These are phyloP conservation scores for Mycena floridula DNA, from an alignment of 768 basidiomycete species.

Conservation along the genomic window DNA sequence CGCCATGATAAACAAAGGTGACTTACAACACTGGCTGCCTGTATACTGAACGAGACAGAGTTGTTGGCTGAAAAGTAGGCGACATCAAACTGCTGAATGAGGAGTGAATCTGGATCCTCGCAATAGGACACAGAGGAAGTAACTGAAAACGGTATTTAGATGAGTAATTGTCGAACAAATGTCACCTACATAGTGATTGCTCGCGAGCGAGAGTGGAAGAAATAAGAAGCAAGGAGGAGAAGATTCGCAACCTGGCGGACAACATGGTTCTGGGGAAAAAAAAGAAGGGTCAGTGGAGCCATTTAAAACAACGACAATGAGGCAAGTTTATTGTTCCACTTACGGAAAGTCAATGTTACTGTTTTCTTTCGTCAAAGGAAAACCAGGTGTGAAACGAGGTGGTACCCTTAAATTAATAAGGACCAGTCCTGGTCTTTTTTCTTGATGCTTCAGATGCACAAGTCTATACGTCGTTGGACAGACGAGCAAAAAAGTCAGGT, in stretches of 20 bases:
- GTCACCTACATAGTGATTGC: conserved; percentile 54
- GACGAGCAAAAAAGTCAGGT: background rate
- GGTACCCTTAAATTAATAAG: no score
- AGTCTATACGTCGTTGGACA: background rate
- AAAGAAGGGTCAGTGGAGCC: background rate
- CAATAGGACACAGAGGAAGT: conserved; percentile 89
- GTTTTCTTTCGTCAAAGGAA: conserved; percentile 4
- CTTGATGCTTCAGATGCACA: conserved; percentile 1
- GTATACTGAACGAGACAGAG: conserved; percentile 79
- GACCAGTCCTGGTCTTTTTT: conserved; percentile 1
- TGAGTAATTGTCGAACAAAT: conserved; percentile 5
- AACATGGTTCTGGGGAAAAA: conserved; percentile 34
- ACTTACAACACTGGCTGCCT: conserved; percentile 81
- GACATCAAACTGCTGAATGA: conserved; percentile 74
- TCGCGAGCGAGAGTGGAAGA: conserved; percentile 41
- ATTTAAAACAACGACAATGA: background rate
- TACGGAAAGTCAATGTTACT: conserved; percentile 11
- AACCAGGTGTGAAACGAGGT: no score
- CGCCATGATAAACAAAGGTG: conserved; percentile 1
- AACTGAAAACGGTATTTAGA: conserved; percentile 34
- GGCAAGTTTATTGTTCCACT: conserved; percentile 10
- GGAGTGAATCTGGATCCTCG: conserved; percentile 70
- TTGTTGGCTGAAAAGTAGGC: conserved; percentile 64
- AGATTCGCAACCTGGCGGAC: conserved; percentile 75
- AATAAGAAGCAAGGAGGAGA: conserved; percentile 24